Percentiles rank a stretch among this genome's conserved stretches.
phyloP scores from a whole-genome alignment of 2,329 filamentous ascomycete species.

The Calonectria leucothoes region DNA sequence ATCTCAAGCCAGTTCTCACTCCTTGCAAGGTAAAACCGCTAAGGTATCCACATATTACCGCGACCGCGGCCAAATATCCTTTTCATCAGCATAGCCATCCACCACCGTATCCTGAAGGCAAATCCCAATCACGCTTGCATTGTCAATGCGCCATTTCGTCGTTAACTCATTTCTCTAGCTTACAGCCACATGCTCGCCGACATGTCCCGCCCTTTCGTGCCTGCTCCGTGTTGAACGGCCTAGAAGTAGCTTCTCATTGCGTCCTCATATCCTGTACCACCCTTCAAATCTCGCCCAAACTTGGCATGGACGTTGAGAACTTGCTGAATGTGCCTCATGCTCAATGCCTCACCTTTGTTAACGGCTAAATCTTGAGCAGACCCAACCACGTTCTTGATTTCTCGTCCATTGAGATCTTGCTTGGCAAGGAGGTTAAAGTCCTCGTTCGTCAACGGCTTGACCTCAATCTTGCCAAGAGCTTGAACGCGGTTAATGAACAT shows the following conservation, averaged over 20 bases:
- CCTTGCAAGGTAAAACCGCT: background rate
- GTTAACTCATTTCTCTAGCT: background rate
- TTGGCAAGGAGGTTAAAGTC: conserved; percentile 76
- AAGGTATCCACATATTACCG: conserved; percentile 7
- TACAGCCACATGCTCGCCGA: background rate
- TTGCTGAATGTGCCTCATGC: conserved; percentile 82
- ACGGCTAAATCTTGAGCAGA: conserved; percentile 86
- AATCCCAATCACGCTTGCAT: conserved; percentile 7
- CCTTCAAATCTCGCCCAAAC: conserved; percentile 86
- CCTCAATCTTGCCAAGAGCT: conserved; percentile 70
- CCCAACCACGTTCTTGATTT: conserved; percentile 91
- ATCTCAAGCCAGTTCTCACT: background rate
- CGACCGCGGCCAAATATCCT: background rate
- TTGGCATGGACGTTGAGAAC: conserved; percentile 87
- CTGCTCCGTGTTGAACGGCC: background rate
- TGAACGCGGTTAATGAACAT: conserved; percentile 83
- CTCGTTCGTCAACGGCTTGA: conserved; percentile 71
- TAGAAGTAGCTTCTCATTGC: conserved; percentile 85
- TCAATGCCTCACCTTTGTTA: conserved; percentile 76
- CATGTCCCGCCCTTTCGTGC: background rate
- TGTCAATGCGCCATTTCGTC: background rate
- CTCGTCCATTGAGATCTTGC: conserved; percentile 70
- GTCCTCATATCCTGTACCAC: conserved; percentile 82
- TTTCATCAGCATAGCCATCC: background rate
- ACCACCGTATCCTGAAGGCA: background rate